Evolutionary conservation across 768 basidiomycete species (phyloP).

Genomic region (Chalciporus sphaerocephalus): DNA sequence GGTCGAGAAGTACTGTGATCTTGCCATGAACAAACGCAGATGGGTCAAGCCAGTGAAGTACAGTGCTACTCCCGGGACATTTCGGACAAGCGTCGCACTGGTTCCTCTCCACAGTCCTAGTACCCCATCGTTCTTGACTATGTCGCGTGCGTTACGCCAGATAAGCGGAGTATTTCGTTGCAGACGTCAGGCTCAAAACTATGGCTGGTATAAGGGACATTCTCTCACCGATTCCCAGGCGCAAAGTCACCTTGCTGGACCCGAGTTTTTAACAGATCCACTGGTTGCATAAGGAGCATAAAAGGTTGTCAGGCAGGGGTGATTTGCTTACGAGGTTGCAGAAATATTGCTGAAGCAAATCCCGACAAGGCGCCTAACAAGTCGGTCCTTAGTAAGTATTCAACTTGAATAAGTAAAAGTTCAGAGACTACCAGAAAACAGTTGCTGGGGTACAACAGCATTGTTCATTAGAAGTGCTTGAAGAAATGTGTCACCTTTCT

Average conservation of each 20-base stretch:
- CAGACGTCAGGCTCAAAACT: neutral
- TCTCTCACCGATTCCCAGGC: conserved; percentile 35
- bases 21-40: conserved; percentile 72
- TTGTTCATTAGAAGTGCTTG: conserved; percentile 30
- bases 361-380: conserved; percentile 70
- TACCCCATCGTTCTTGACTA: conserved; percentile 61
- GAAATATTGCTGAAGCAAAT: conserved; percentile 64
- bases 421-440: conserved; percentile 24
- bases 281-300: conserved; percentile 32
- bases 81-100: conserved; percentile 70
- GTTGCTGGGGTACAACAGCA: conserved; percentile 24
- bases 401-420: neutral
- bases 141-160: conserved; percentile 47
- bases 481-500: no score
- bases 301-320: neutral
- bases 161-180: conserved; percentile 40
- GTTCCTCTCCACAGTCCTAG: conserved; percentile 88
- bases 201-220: neutral
- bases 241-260: conserved; percentile 73
- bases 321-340: conserved; percentile 65
- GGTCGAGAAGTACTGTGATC: conserved; percentile 61
- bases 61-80: conserved; percentile 88
- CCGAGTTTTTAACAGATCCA: conserved; percentile 91
- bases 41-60: conserved; percentile 88
- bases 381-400: neutral